Evolutionary conservation across 106 monocot species (phyloP).

Genomic region (Dioscorea dumetorum): DNA sequence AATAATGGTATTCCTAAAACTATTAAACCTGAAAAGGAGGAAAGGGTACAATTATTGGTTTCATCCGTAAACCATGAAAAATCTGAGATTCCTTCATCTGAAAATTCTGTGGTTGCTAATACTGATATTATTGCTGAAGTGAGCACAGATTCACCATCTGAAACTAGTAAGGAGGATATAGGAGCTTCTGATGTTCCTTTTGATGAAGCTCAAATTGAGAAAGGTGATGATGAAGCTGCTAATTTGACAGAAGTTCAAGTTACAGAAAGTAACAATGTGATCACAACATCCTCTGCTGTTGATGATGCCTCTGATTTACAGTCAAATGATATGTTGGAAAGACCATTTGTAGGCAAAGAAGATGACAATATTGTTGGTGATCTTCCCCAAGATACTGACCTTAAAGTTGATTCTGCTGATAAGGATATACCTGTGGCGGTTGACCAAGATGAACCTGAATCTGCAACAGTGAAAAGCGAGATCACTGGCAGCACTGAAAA

Average conservation of each 20-base stretch:
- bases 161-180: conserved; percentile 13
- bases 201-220: conserved; percentile 13
- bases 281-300: conserved; percentile 12
- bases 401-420: conserved; percentile 17
- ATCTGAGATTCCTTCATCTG: conserved; percentile 17
- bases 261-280: conserved; percentile 22
- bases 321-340: conserved; percentile 14
- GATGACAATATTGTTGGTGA: conserved; percentile 14
- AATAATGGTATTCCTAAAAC: conserved; percentile 12
- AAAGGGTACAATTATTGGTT: conserved; percentile 15
- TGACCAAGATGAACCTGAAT: conserved; percentile 22
- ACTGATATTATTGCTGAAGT: conserved; percentile 12
- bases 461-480: conserved; percentile 24
- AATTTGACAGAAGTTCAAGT: conserved; percentile 19
- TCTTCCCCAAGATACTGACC: conserved; percentile 13
- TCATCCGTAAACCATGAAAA: conserved; percentile 23
- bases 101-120: conserved; percentile 10
- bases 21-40: conserved; percentile 14
- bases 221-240: conserved; percentile 16
- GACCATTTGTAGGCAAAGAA: conserved; percentile 5
- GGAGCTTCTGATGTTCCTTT: conserved; percentile 8
- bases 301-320: conserved; percentile 7
- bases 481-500: conserved; percentile 14
- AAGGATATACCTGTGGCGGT: conserved; percentile 14
- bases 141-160: conserved; percentile 13